These are phyloP conservation scores for Exophiala sideris DNA, from an alignment of 2,329 filamentous ascomycete species.

Conservation along the genomic window DNA sequence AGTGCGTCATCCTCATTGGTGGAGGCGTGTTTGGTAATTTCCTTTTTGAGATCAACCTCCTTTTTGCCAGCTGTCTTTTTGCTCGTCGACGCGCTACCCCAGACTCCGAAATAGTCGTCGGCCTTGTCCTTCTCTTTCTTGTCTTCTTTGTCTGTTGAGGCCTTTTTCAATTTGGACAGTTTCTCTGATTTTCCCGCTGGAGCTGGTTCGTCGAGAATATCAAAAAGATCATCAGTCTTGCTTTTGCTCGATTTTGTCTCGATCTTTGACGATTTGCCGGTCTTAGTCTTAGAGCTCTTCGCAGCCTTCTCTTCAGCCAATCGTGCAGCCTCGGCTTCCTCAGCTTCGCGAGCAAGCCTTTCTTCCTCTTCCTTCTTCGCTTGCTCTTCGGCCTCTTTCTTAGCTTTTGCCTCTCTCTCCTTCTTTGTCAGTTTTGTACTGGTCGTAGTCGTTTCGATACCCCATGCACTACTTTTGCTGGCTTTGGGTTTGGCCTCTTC, in stretches of 20 bases:
- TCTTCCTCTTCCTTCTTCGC: conserved; percentile 31
- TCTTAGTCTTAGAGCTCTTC: conserved; percentile 34
- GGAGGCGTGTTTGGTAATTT: conserved; percentile 42
- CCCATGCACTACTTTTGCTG: conserved; percentile 41
- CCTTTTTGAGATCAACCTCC: conserved; percentile 38
- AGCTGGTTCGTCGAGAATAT: conserved; percentile 33
- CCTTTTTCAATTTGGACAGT: conserved; percentile 27
- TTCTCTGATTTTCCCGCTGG: conserved; percentile 18
- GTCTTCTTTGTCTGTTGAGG: conserved; percentile 22
- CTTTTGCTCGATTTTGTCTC: conserved; percentile 29
- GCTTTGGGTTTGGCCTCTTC: conserved; percentile 39
- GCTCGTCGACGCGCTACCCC: conserved; percentile 26
- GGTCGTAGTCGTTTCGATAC: conserved; percentile 38
- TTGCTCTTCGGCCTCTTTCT: conserved; percentile 37
- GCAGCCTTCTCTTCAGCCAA: conserved; percentile 32
- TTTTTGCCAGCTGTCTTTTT: conserved; percentile 39
- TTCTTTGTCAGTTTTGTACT: conserved; percentile 43
- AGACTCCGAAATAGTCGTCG: conserved; percentile 30
- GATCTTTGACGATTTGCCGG: conserved; percentile 25
- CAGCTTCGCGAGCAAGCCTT: conserved; percentile 30
- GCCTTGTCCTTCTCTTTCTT: conserved; percentile 20
- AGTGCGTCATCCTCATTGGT: conserved; percentile 42
- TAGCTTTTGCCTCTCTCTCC: conserved; percentile 47
- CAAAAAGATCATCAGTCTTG: conserved; percentile 34
- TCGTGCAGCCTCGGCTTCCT: conserved; percentile 33